Evolutionary conservation across 345 rosid species (phyloP).

Genomic region (Populus ilicifolia): DNA sequence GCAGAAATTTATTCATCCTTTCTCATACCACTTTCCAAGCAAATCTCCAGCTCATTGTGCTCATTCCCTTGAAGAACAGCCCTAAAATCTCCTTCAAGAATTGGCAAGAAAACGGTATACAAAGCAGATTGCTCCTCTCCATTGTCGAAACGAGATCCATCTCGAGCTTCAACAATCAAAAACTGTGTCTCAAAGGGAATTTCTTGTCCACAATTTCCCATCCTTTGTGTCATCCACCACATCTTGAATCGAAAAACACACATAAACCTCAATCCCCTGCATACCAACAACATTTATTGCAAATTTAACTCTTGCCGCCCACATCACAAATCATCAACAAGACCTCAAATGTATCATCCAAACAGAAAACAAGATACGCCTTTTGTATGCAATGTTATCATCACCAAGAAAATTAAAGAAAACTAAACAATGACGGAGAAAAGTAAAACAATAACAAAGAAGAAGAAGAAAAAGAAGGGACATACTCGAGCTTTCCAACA

Average conservation of each 20-base stretch:
- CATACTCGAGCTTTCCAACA: constrained; percentile 57
- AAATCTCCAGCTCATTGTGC: constrained; percentile 53
- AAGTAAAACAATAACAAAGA: neutral
- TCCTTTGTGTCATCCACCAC: constrained; percentile 85
- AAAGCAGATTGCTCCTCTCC: constrained; percentile 31
- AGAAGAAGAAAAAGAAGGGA: neutral
- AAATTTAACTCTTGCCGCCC: neutral
- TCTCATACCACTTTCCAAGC: constrained; percentile 57
- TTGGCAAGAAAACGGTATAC: constrained; percentile 51
- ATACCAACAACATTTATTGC: neutral
- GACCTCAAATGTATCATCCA: neutral
- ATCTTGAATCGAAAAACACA: constrained; percentile 61
- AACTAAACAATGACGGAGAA: neutral
- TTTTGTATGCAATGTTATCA: too few relatives aligned
- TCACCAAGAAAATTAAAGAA: neutral
- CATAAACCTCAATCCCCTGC: constrained; percentile 65
- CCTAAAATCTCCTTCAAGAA: constrained; percentile 65
- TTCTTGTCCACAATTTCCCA: constrained; percentile 51
- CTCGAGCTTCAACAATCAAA: constrained; percentile 44
- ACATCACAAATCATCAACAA: neutral
- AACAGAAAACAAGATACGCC: too few relatives aligned
- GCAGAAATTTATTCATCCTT: neutral
- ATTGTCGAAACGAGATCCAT: constrained; percentile 39
- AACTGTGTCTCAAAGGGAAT: constrained; percentile 69
- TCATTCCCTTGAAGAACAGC: constrained; percentile 68